Evolutionary conservation across 176 grass and related monocot species (phyloP), one percentile per base, ranked within the genome.

Genomic region (Thinopyrum elongatum): DNA sequence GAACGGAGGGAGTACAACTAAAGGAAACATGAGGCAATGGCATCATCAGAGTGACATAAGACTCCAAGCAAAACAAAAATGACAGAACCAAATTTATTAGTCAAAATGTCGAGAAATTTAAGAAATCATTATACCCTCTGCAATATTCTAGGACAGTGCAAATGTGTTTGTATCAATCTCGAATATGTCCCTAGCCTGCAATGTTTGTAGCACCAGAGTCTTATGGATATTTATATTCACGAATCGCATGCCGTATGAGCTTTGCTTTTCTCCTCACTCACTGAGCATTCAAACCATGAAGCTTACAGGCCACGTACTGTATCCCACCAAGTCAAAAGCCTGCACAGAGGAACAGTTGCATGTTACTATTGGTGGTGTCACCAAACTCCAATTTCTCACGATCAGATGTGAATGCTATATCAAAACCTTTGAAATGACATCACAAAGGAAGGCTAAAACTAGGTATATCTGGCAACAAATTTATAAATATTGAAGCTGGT

Each of bases 161-260:
- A 99, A 99, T 89, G 94, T 99, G 71, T 97, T n/a, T 94, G 51
- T 97, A 74, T 99, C 94, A 88, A 99, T 94, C 90, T 99, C 97
- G 80, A 97, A 99, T 86, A 94, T 96, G 77, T 99, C 94, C 97
- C 94, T 73, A 99, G 87, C 87, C 97, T 88, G 77, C 97, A 44
- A 99, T 99, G 78, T 97, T 92, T 80, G 86, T 92, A 83, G 97
- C 84, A 98, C 94, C 94, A 98, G 88, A 78, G 92, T 96, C 83
- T 99, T 99, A 78, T 99, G 97, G 85, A 99, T 99, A 86, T 97
- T n/a, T 97, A 86, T 99, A 97, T 97, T 99, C 97, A 86, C 92
- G 90, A 86, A 99, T 93, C 34, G 94, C 97, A 87, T 99, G 97
- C 0, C 97, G 94, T 90, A 96, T 97, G 70, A 99, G 77, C 94